Conservation (phyloP, 495 filamentous ascomycete genomes). For the Neurospora sp. region DNA sequence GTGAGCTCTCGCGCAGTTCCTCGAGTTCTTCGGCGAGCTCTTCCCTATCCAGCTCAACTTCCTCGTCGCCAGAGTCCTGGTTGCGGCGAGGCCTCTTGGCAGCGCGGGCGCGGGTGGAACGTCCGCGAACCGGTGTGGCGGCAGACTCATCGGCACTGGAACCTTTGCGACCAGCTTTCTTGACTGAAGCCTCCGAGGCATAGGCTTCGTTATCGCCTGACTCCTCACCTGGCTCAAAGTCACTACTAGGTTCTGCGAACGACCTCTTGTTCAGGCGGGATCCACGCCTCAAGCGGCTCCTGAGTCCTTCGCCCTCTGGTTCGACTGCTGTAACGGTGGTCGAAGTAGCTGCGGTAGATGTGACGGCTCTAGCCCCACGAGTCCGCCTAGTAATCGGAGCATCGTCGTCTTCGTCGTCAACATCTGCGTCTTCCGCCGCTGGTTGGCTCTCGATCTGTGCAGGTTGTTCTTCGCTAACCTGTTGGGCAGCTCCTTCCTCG, state of each 20-base stretch:
- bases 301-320: slow-evolving; percentile 20
- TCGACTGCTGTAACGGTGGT: slow-evolving; percentile 27
- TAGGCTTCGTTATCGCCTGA: slow-evolving; percentile 41
- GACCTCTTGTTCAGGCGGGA: slow-evolving; percentile 39
- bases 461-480: slow-evolving; percentile 8
- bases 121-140: slow-evolving; percentile 29
- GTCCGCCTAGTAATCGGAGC: slow-evolving; percentile 45
- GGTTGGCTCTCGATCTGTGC: slow-evolving; percentile 25
- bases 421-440: slow-evolving; percentile 40
- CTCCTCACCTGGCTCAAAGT: slow-evolving; percentile 73
- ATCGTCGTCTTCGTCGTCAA: slow-evolving; percentile 66
- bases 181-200: slow-evolving; percentile 27
- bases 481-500: slow-evolving; percentile 6
- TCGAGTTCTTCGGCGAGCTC: slow-evolving; percentile 74
- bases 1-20: slow-evolving; percentile 44
- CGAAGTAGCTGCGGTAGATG: slow-evolving; percentile 7
- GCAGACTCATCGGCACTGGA: slow-evolving; percentile 32
- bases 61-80: slow-evolving; percentile 45
- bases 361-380: slow-evolving; percentile 31
- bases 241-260: slow-evolving; percentile 61
- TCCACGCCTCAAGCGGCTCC: slow-evolving; percentile 39
- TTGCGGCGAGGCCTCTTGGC: slow-evolving; percentile 25
- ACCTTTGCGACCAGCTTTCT: slow-evolving; percentile 13
- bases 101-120: slow-evolving; percentile 26
- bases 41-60: slow-evolving; percentile 52